Evolutionary conservation across 2,329 filamentous ascomycete species (phyloP).

Genomic region (Calycina marina): DNA sequence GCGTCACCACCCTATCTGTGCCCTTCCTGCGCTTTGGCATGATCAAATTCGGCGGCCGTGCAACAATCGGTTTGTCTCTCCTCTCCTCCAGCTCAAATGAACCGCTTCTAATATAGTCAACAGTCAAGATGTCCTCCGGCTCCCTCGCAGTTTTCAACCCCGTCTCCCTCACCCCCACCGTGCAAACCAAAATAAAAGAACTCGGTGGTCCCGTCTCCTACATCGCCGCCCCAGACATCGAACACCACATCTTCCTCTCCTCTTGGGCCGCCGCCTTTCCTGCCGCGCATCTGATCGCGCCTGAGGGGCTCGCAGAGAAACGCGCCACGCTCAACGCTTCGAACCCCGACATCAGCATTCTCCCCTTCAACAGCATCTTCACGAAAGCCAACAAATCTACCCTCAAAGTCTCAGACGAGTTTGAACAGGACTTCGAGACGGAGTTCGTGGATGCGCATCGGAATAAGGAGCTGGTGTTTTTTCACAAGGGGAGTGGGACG

Average conservation of each 20-base stretch:
- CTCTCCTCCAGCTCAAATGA: background rate
- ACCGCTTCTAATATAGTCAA: background rate
- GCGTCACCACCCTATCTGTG: conserved; percentile 63
- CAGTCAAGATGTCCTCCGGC: conserved; percentile 66
- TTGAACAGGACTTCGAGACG: conserved; percentile 73
- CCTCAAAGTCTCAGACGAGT: conserved; percentile 53
- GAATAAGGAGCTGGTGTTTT: conserved; percentile 81
- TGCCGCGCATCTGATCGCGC: conserved; percentile 63
- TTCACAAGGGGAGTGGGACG: conserved; percentile 63
- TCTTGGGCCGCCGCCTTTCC: conserved; percentile 74
- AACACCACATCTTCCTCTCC: conserved; percentile 90
- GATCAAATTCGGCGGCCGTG: conserved; percentile 74
- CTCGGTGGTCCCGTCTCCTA: conserved; percentile 63
- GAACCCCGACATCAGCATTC: conserved; percentile 27
- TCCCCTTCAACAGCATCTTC: conserved; percentile 52
- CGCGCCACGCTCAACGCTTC: conserved; percentile 45
- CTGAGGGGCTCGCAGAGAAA: conserved; percentile 73
- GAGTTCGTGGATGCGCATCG: conserved; percentile 69
- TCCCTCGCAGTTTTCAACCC: conserved; percentile 83
- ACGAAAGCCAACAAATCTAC: conserved; percentile 35
- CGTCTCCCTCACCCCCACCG: conserved; percentile 65
- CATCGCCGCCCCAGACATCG: conserved; percentile 73
- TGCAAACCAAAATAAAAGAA: conserved; percentile 48
- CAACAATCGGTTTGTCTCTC: conserved; percentile 55
- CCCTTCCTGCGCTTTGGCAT: conserved; percentile 73